Evolutionary conservation across 768 basidiomycete genomes (phyloP), one percentile per base, ranked within the genome.

Genomic region (Termitomyces sp.): DNA sequence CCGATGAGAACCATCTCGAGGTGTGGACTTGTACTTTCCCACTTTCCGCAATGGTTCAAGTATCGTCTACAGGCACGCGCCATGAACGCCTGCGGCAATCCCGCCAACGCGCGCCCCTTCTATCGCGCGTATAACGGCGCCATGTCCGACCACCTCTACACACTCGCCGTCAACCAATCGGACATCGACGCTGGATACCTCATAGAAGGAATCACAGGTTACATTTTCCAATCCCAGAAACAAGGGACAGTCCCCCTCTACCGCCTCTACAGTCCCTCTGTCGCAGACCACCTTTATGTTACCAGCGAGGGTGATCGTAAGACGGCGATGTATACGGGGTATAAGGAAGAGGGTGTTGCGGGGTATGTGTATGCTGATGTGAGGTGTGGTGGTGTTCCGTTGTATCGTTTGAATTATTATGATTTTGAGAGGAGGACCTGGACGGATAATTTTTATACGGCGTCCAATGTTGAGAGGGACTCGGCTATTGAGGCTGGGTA

Each of bases 371-470:
- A 52, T 40, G 33, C 59, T 29, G 52, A 15, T 9, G 22, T 1
- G 13, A 43, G 31, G 18, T 57, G 56, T 50, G 58, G 56, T 5
- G 55, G 50, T 9, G 50, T 54, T 16, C 58, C 64, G 1, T 46
- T 66, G 25, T 66, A 59, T 44, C 54, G 65, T 27, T 52, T 63
- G 31, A 64, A 59, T 39, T 60, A 50, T 47, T 7, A 29, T 2
- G 13, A 3, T 2, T 44, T 22, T 13, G 23, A 44, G 1, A n/a
- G n/a, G n/a, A n/a, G n/a, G n/a, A n/a, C n/a, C n/a, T n/a, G n/a
- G n/a, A n/a, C n/a, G n/a, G 63, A 65, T 43, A 63, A 65, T 52
- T 65, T 65, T 32, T 64, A 65, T 29, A 65, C 63, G 25, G 62
- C 54, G 11, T 55, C 35, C 13, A 20, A 31, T 5, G n/a, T 52